A percentile compares a stretch with the other conserved stretches of the same genome.
phyloP scores from a whole-genome alignment of 208 protist genomes.

The Crithidia thermophila region DNA sequence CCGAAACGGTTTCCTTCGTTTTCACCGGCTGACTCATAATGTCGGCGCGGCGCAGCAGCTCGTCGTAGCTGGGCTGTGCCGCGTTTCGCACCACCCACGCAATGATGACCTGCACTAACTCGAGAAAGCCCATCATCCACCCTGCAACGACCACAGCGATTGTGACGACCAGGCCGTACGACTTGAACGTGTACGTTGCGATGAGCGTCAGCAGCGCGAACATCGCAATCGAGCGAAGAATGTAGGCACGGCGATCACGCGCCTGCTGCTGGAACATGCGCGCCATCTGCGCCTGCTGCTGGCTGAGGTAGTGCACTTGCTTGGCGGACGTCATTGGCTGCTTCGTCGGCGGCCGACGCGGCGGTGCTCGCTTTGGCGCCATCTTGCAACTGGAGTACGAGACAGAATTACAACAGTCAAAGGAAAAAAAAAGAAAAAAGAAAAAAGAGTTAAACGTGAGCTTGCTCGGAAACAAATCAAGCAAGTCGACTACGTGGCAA shows the following conservation, averaged over 20 bases:
- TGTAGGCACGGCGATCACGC: conserved; percentile 16
- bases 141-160: conserved; percentile 12
- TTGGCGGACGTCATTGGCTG: conserved; percentile 25
- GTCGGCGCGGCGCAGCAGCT: conserved; percentile 82
- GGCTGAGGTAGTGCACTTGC: conserved; percentile 25
- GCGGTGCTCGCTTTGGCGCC: conserved; percentile 17
- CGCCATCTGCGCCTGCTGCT: conserved; percentile 29
- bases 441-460: neutral
- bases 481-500: too few species aligned
- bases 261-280: conserved; percentile 32
- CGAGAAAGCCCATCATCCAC: conserved; percentile 28
- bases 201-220: conserved; percentile 17
- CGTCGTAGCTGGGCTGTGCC: conserved; percentile 47
- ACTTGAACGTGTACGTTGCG: conserved; percentile 15
- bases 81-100: conserved; percentile 22
- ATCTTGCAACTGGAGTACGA: neutral
- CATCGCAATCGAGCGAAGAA: conserved; percentile 12
- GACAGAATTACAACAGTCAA: neutral
- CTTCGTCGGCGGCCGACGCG: conserved; percentile 22
- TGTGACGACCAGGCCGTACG: conserved; percentile 25
- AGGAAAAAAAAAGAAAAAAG: neutral
- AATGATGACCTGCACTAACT: conserved; percentile 17
- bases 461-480: too few species aligned
- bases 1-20: conserved; percentile 62
- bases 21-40: conserved; percentile 87